Evolutionary conservation across 768 basidiomycete species (phyloP), one percentile per base, ranked within the genome.

Genomic region (Tephrocybe sp.): DNA sequence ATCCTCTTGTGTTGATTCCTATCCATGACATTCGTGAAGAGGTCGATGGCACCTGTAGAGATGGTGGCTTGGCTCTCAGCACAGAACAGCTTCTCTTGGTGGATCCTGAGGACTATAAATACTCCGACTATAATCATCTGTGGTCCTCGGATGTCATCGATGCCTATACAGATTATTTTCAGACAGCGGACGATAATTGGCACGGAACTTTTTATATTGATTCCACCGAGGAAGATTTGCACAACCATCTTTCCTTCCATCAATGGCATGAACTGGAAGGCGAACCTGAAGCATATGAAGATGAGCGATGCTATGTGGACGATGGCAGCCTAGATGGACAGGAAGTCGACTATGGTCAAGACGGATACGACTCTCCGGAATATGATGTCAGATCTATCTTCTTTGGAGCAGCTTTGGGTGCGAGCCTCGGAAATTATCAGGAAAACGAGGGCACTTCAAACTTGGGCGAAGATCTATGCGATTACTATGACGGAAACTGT

Each of bases 71-170:
- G 12, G 24, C 34, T 40, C 15, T 9, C 21, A 31, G 34, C 16
- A 19, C 34, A 30, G 51, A 50, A n/a, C 38, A 47, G 22, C 28
- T 50, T 22, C 56, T 42, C 34, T 47, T 44, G 11, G 52, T 51
- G 15, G 49, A 44, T 22, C 52, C 32, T 27, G 40, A 41, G 21
- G 56, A 57, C 21, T 57, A 57, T 34, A 35, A 40, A 27, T 57
- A 53, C 38, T 51, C 49, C 34, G 55, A 56, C 24, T 26, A 28
- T 16, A 44, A 25, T 26, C 12, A 30, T 13, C 27, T 36, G 5
- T 39, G 47, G 28, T 21, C 39, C 1, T 28, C 13, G 7, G 42
- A 44, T 4, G 46, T 48, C 38, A 31, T 30, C 3, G 21, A 26
- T 12, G 24, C 19, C 11, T 32, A 21, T 39, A 36, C 30, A 12